These are phyloP conservation scores for Volvariella volvacea DNA, from an alignment of 1,284 basidiomycete species.

Conservation along the genomic window DNA sequence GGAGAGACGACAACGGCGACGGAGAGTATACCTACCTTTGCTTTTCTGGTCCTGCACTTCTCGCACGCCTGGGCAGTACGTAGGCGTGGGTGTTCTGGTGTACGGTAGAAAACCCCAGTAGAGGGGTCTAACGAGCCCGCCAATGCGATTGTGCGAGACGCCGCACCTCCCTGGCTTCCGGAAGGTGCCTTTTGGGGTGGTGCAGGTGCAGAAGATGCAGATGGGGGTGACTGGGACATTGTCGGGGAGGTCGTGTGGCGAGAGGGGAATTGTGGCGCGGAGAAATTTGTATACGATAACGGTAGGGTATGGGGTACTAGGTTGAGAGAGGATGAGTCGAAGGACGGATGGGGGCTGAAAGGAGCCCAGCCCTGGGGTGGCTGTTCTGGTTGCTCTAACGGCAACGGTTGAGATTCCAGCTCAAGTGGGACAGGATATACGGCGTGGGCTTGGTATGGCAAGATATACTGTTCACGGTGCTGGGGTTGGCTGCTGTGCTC, in stretches of 20 bases:
- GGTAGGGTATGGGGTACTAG: not conserved
- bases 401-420: not conserved
- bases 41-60: conserved; percentile 55
- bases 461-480: too few species aligned
- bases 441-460: too few species aligned
- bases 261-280: too few species aligned
- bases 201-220: too few species aligned
- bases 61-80: conserved; percentile 59
- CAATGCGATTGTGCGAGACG: conserved; percentile 27
- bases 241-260: too few species aligned
- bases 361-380: conserved; percentile 1
- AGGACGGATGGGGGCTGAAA: not conserved
- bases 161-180: conserved; percentile 10
- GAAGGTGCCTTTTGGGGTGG: not conserved
- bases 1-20: not conserved
- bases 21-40: conserved; percentile 39
- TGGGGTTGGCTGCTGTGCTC: too few species aligned
- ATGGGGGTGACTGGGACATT: too few species aligned
- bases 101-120: conserved; percentile 54
- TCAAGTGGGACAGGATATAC: not conserved
- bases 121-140: conserved; percentile 51
- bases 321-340: conserved; percentile 2
- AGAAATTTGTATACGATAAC: too few species aligned
- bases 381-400: not conserved
- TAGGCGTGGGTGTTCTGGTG: conserved; percentile 51